Conservation (phyloP, 768 basidiomycete genomes). For the Pleurotus eryngii region DNA sequence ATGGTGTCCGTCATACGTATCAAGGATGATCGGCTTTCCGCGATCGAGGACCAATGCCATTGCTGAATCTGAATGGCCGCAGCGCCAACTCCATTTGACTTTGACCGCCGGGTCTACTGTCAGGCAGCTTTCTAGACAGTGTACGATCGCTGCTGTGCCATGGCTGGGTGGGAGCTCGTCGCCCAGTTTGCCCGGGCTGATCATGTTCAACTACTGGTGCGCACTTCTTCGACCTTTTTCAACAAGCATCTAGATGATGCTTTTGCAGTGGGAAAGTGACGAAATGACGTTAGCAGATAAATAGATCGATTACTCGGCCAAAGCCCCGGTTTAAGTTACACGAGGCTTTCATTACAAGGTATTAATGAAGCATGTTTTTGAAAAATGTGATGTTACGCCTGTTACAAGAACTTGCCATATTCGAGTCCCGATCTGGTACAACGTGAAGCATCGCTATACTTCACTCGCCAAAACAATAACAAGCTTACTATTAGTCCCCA, state of each 20-base stretch:
- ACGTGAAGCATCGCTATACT: slow-evolving; percentile 6
- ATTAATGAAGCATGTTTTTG: slow-evolving; percentile 7
- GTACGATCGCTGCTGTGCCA: no score
- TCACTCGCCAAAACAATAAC: slow-evolving; percentile 29
- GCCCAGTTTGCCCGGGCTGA: no score
- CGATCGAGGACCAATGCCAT: no score
- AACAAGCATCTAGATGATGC: background rate
- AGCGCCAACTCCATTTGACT: no score
- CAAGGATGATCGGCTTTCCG: background rate
- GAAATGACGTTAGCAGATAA: slow-evolving; percentile 4
- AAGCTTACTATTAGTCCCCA: slow-evolving; percentile 27
- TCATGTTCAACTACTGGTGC: background rate
- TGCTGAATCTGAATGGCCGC: no score
- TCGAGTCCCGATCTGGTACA: slow-evolving; percentile 13
- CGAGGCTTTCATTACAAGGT: slow-evolving; percentile 7
- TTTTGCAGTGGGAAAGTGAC: slow-evolving; percentile 5
- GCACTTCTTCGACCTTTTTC: background rate
- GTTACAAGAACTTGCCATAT: slow-evolving; percentile 5
- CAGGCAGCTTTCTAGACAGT: no score
- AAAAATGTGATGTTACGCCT: background rate
- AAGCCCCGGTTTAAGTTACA: slow-evolving; percentile 6
- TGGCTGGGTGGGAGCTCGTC: no score
- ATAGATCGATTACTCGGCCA: slow-evolving; percentile 9
- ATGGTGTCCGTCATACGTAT: background rate
- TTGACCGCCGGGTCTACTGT: no score